Evolutionary conservation across 2,329 filamentous ascomycete species (phyloP).

Genomic region (Aspergillus oerlinghausenensis): DNA sequence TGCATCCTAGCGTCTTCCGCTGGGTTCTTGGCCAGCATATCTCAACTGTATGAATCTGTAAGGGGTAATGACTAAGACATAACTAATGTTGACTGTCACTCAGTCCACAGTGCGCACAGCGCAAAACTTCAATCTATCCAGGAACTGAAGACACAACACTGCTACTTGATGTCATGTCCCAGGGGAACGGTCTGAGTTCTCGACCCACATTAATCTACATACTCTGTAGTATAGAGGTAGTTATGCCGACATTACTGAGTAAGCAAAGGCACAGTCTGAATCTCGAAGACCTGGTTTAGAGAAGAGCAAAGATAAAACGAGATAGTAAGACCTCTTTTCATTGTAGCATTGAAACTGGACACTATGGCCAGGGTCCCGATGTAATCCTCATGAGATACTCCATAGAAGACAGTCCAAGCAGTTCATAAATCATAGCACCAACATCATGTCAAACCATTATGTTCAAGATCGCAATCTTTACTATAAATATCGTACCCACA

Average conservation of each 20-base stretch:
- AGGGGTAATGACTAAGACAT: constrained; percentile 9
- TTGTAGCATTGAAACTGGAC: not conserved
- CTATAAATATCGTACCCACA: not conserved
- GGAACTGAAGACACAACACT: not conserved
- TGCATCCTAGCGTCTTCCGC: constrained; percentile 28
- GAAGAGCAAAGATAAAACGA: not conserved
- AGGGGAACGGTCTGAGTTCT: not conserved
- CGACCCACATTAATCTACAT: not conserved
- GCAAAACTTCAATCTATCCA: not conserved
- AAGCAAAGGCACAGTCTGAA: not conserved
- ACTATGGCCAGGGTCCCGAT: not conserved
- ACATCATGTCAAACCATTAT: not conserved
- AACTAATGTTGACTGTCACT: not conserved
- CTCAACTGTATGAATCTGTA: constrained; percentile 12
- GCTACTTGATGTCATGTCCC: not conserved
- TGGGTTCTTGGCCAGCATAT: constrained; percentile 20
- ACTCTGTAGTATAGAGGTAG: too few species aligned
- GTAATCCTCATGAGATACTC: not conserved
- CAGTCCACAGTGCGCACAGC: not conserved
- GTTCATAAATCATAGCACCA: not conserved
- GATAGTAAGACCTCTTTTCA: not conserved
- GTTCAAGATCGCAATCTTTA: not conserved
- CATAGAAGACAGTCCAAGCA: not conserved
- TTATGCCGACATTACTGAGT: too few species aligned
- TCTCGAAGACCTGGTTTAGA: not conserved